These are phyloP conservation scores for Hirschfeldia incana DNA, from an alignment of 345 rosid genomes.

Conservation along the genomic window DNA sequence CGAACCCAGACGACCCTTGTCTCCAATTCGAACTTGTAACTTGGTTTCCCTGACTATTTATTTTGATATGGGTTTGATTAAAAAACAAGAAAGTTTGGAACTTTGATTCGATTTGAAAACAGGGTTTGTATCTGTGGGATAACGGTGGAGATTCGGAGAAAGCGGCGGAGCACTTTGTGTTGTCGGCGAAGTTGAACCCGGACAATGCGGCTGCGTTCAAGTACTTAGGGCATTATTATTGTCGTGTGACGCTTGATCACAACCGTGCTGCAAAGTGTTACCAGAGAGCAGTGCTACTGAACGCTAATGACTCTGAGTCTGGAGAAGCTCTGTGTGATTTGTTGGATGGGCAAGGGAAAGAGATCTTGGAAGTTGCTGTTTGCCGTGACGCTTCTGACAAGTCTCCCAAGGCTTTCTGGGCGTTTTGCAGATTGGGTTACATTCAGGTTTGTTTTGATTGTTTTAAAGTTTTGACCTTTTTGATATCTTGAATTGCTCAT, in stretches of 20 bases:
- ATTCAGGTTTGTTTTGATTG: slow-evolving; percentile 67
- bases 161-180: slow-evolving; percentile 78
- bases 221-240: slow-evolving; percentile 80
- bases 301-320: slow-evolving; percentile 67
- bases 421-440: slow-evolving; percentile 78
- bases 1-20: slow-evolving; percentile 67
- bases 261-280: slow-evolving; percentile 90
- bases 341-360: slow-evolving; percentile 70
- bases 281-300: slow-evolving; percentile 71
- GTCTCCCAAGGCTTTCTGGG: slow-evolving; percentile 97
- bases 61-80: no score
- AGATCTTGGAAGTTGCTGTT: slow-evolving; percentile 63
- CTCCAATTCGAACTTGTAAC: slow-evolving; percentile 60
- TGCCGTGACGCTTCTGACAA: slow-evolving; percentile 77
- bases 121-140: slow-evolving; percentile 78
- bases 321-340: slow-evolving; percentile 87
- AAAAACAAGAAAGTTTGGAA: neutral
- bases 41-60: neutral
- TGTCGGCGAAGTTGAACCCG: slow-evolving; percentile 70
- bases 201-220: slow-evolving; percentile 63
- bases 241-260: slow-evolving; percentile 44
- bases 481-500: neutral
- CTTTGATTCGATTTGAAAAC: slow-evolving; percentile 23
- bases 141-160: slow-evolving; percentile 45
- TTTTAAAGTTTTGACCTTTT: no score